Evolutionary conservation across 1,284 basidiomycete genomes (phyloP).

Genomic region (Rhodotorula sp.): DNA sequence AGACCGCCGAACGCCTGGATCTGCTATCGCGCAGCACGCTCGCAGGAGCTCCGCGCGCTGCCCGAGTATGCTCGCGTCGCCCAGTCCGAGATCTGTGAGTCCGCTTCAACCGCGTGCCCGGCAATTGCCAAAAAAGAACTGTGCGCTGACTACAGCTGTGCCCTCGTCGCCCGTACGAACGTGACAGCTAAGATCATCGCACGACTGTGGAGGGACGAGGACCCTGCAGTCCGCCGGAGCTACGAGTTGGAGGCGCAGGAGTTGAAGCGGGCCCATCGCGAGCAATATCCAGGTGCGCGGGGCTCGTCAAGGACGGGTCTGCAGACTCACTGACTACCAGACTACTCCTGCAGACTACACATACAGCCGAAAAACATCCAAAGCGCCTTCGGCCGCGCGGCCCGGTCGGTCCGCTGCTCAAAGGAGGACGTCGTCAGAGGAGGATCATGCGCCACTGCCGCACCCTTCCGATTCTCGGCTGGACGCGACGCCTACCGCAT

Average conservation of each 20-base stretch:
- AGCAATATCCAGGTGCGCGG: slow-evolving; percentile 16
- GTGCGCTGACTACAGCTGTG: no score
- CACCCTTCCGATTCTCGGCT: not conserved
- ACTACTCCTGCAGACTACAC: not conserved
- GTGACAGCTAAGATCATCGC: slow-evolving; percentile 16
- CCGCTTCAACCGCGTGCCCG: no score
- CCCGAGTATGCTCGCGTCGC: slow-evolving; percentile 6
- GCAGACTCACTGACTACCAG: not conserved
- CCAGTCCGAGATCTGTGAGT: slow-evolving; percentile 24
- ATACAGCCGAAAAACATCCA: not conserved
- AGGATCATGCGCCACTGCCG: not conserved
- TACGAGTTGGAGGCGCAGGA: slow-evolving; percentile 14
- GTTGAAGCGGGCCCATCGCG: slow-evolving; percentile 14
- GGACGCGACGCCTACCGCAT: not conserved
- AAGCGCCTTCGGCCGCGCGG: not conserved
- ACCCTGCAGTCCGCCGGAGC: slow-evolving; percentile 8
- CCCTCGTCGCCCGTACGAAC: not conserved
- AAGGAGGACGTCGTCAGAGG: no score
- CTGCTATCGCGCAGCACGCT: slow-evolving; percentile 19
- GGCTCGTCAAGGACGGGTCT: not conserved
- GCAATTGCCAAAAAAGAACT: no score
- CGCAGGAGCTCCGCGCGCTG: slow-evolving; percentile 10
- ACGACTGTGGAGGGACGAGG: slow-evolving; percentile 19
- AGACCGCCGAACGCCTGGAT: slow-evolving; percentile 33
- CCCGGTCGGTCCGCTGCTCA: no score